Evolutionary conservation across 768 basidiomycete species (phyloP), one percentile per base, ranked within the genome.

Genomic region (Cyathus striatus): DNA sequence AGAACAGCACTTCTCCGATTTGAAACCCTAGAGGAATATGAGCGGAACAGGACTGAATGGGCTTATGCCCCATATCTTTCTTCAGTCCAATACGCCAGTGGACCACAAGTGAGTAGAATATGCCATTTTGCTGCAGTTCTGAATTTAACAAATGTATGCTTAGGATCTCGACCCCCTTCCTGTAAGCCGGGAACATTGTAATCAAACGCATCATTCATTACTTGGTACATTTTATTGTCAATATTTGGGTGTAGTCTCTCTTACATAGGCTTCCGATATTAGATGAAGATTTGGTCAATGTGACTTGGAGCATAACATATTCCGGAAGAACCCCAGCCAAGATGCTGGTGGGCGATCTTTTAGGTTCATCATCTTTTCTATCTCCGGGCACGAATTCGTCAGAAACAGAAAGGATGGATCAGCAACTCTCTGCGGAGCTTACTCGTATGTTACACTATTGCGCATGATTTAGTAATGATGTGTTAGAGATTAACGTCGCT

Each of bases 1-100:
- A 41, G 26, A 37, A 49, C 27, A 22, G 49, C 12, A 30, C 38
- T 16, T 33, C 50, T n/a, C n/a, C n/a, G n/a, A n/a, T n/a, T n/a
- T n/a, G n/a, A n/a, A n/a, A n/a, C n/a, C n/a, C n/a, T n/a, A n/a
- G 18, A 38, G 38, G 16, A 40, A 41, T 12, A 6, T 23, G 13
- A 26, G 40, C 13, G n/a, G n/a, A n/a, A n/a, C n/a, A n/a, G n/a
- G n/a, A 45, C 36, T 25, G 45, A 43, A 26, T 47, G 45, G 23
- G 50, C 46, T 6, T 56, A 54, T 44, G 38, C 52, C 34, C 52
- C 55, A 3, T 54, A 50, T 35, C 41, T 56, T 4, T 44, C 44
- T 20, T 25, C 49, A 9, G 9, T 30, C n/a, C 27, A 30, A 30
- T 9, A 30, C n/a, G 27, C 9, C 9, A 9, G n/a, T 30, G 27